phyloP scores from a whole-genome alignment of 176 grass and related monocot species.

The Oropetium thomaeum region DNA sequence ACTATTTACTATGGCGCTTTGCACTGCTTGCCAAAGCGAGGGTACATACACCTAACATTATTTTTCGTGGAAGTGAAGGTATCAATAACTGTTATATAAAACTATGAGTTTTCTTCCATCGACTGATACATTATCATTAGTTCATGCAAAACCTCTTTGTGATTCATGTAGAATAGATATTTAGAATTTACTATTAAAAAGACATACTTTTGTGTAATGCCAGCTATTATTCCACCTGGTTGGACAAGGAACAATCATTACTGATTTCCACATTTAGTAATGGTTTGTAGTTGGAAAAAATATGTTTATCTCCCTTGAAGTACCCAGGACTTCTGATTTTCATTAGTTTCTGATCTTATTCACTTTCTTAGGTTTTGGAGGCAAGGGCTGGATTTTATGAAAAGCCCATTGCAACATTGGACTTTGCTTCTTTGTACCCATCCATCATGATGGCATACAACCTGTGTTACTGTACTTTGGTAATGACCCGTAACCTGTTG shows the following conservation, averaged over 20 bases:
- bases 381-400: constrained; percentile 98
- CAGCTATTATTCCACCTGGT: neutral
- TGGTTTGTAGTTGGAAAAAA: neutral
- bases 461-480: constrained; percentile 98
- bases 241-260: neutral
- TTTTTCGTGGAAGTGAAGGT: too few relatives aligned
- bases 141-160: neutral
- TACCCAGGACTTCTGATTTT: constrained; percentile 18
- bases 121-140: neutral
- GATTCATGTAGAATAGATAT: neutral
- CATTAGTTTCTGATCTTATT: neutral
- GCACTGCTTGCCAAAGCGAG: constrained; percentile 22
- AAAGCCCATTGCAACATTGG: constrained; percentile 95
- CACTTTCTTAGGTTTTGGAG: constrained; percentile 86
- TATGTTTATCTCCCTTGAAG: neutral
- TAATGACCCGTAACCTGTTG: constrained; percentile 48
- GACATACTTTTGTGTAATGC: constrained; percentile 11
- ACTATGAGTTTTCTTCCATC: constrained; percentile 8
- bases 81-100: neutral
- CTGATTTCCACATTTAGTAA: neutral
- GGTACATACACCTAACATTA: too few relatives aligned
- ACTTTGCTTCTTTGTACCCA: constrained; percentile 99
- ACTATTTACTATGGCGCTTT: too few relatives aligned
- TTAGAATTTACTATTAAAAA: neutral
- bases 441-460: constrained; percentile 99